A percentile compares a stretch with the other conserved stretches of the same genome.
These are phyloP conservation scores for Chrysanthemum seticuspe DNA, from an alignment of 129 eudicot genomes.

Conservation along the genomic window DNA sequence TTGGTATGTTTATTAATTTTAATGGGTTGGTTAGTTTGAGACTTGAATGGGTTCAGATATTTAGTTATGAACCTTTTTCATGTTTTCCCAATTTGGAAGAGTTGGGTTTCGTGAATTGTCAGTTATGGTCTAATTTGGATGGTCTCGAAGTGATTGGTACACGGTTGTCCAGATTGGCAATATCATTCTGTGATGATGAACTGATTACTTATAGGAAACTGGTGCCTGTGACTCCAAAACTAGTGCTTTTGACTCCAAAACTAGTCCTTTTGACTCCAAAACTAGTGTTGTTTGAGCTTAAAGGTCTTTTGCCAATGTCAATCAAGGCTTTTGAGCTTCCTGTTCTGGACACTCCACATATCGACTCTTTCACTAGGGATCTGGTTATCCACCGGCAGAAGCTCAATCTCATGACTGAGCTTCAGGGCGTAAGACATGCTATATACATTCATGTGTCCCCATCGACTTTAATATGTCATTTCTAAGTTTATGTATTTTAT, in stretches of 20 bases:
- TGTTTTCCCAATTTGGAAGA: slow-evolving; percentile 22
- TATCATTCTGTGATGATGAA: too few species aligned
- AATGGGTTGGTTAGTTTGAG: slow-evolving; percentile 17
- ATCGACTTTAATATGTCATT: background rate
- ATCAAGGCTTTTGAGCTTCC: too few species aligned
- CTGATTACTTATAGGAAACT: too few species aligned
- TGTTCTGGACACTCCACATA: background rate
- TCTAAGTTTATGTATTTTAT: background rate
- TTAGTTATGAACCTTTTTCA: slow-evolving; percentile 10
- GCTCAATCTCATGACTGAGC: slow-evolving; percentile 11
- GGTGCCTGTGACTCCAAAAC: too few species aligned
- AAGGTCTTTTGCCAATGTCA: too few species aligned
- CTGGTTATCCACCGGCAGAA: background rate
- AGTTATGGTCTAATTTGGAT: slow-evolving; percentile 1
- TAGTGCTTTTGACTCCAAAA: too few species aligned
- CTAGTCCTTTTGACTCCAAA: too few species aligned
- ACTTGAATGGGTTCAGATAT: slow-evolving; percentile 17
- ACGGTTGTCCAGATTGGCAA: too few species aligned
- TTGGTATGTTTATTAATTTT: slow-evolving; percentile 10
- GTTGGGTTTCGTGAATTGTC: slow-evolving; percentile 29
- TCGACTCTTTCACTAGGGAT: background rate
- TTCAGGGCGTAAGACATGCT: slow-evolving; percentile 13
- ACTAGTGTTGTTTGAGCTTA: too few species aligned
- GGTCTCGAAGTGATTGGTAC: background rate
- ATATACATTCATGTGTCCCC: slow-evolving; percentile 19